Evolutionary conservation across 2,329 filamentous ascomycete genomes (phyloP), one percentile per base, ranked within the genome.

Genomic region (Dendryphion nanum): DNA sequence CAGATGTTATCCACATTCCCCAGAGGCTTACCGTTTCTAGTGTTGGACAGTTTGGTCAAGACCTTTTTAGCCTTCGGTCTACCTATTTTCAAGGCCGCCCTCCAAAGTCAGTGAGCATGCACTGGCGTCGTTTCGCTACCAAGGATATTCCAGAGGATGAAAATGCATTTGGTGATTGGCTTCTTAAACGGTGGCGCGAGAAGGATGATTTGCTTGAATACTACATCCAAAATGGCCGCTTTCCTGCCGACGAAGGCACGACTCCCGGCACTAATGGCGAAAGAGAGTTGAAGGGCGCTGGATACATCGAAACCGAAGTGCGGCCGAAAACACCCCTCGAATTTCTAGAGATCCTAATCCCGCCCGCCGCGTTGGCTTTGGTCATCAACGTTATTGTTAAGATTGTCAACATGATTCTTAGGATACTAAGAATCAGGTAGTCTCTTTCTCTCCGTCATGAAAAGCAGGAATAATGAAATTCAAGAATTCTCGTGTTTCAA

Each of bases 81-180:
- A 93, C 88, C 18, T 97, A 94, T 64, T 83, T 96, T 50, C 79
- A 93, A 63, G 91, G 93, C 30, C 84, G 87, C 0, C 83, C 89
- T 1, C 93, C 93, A 4, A 95, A 89, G 63, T 95, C 88, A 2
- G 89, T 97, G 54, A 96, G 96, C 67, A 89, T 97, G 72, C 84
- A 96, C 70, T 98, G 91, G 90, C 82, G 93, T 37, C 83, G 90
- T 15, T 97, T 95, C 67, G 76, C 78, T 17, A 60, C 95, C 15
- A 76, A 77, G 13, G 83, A 89, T 32, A 91, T 98, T 18, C 93
- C 93, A 0, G 76, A 87, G 33, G 78, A 85, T 51, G 74, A 77
- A 6, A 76, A 85, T 21, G 71, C 75, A 18, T 97, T 98, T 59
- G 84, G 91, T 41, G 56, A 74, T 6, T 98, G 93, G 93, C 70